Conservation (phyloP, 2,329 filamentous ascomycete genomes). For the Trichophyton equinum region DNA sequence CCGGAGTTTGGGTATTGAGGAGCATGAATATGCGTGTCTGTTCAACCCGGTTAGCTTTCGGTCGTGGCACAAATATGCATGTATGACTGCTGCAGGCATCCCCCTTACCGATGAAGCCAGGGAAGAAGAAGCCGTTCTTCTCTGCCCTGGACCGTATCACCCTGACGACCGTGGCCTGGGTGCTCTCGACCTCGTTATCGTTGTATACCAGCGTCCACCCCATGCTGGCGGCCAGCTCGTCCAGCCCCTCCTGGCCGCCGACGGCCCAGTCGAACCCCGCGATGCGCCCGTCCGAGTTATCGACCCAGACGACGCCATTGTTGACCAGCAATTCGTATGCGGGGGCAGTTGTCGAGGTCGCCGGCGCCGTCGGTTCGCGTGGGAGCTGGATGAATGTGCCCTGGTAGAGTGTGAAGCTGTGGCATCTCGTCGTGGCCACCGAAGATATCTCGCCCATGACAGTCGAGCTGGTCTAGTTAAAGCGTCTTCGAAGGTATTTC, state of each 20-base stretch:
- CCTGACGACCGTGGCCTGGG: constrained; percentile 14
- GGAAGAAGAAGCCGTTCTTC: constrained; percentile 35
- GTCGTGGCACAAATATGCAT: no score
- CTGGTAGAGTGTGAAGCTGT: constrained; percentile 37
- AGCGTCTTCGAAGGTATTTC: no score
- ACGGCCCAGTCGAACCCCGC: constrained; percentile 25
- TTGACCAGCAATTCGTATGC: constrained; percentile 41
- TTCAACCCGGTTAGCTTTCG: no score
- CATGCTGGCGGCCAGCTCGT: constrained; percentile 20
- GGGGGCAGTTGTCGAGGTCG: constrained; percentile 36
- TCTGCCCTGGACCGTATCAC: constrained; percentile 29
- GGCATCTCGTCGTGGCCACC: background rate
- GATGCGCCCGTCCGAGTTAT: constrained; percentile 22
- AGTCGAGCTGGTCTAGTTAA: no score
- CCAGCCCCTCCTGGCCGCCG: constrained; percentile 17
- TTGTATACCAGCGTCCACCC: constrained; percentile 21
- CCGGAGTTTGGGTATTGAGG: constrained; percentile 90
- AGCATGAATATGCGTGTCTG: constrained; percentile 92
- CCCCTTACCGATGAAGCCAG: constrained; percentile 34
- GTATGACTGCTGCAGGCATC: no score
- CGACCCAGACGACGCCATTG: constrained; percentile 35
- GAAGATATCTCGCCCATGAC: background rate
- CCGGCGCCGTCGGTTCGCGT: constrained; percentile 37
- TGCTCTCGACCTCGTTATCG: constrained; percentile 10
- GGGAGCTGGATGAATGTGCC: constrained; percentile 51